Base-by-base conservation (phyloP, 192 early-diverging fungal genomes). In the Coemansia sp. region DNA sequence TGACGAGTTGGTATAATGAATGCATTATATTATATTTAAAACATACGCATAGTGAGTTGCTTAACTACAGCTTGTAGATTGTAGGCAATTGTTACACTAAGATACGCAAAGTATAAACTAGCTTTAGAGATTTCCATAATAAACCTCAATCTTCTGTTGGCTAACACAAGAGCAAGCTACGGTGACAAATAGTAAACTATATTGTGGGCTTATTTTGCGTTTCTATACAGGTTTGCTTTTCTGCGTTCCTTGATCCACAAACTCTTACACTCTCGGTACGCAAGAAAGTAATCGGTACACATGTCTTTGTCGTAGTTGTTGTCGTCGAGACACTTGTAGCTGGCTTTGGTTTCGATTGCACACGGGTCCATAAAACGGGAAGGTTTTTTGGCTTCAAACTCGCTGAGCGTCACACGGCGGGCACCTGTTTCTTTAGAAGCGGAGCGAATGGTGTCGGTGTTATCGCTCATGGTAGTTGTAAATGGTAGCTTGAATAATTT, bases 361-460 rank as follows among this genome's bases (percentile, higher is more conserved):
- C 80, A 82, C 2, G 79, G 79, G 39, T 82, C 73, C 66, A 82
- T 54, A 54, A 71, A 82, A 49, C 64, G 68, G 56, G 70, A 70
- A 3, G 79, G 59, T n/a, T 57, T 71, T 61, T 82, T 82, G 52
- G 58, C 70, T 38, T 76, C 66, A 45, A 82, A 82, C 39, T 75
- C 73, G 19, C 49, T 57, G 16, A 82, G 62, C 10, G 70, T 73
- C 22, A 78, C 57, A 20, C 76, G 63, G 11, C 75, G 69, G 8
- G 56, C 43, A 1, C 64, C 66, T 37, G 56, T 72, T 23, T 68
- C 60, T 22, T 61, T 29, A 7, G 75, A 78, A 1, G 50, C 54
- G n/a, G 20, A 53, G 52, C 75, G 75, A 16, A 78, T 72, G 10
- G 61, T 53, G 37, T 52, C 61, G 24, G 69, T 78, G 3, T 51